Conservation (phyloP, 108 stramenopile species). For the Licmophora abbreviata region DNA sequence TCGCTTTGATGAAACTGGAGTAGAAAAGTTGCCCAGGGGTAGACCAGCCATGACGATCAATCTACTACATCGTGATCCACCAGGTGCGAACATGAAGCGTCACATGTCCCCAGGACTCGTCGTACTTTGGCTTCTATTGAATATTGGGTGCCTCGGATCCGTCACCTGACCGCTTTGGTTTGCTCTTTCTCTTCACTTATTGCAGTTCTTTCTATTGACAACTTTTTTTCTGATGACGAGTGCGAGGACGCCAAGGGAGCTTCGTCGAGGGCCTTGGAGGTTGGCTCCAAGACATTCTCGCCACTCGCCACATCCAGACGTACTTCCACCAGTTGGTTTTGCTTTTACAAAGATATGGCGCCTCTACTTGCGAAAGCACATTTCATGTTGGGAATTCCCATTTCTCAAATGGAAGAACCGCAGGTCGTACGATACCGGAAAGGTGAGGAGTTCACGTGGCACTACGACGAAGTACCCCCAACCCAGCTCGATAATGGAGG, state of each 20-base stretch:
- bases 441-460: conserved; percentile 76
- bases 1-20: conserved; percentile 50
- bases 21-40: conserved; percentile 16
- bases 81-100: conserved; percentile 11
- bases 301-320: conserved; percentile 41
- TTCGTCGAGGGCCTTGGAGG: conserved; percentile 5
- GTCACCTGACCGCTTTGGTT: neutral
- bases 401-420: conserved; percentile 62
- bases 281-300: conserved; percentile 57
- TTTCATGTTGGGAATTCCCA: conserved; percentile 35
- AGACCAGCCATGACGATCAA: conserved; percentile 29
- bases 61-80: conserved; percentile 62
- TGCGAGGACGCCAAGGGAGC: conserved; percentile 32
- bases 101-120: neutral
- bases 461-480: conserved; percentile 64
- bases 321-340: conserved; percentile 82
- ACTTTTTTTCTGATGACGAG: conserved; percentile 57
- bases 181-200: neutral
- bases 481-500: conserved; percentile 50
- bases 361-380: conserved; percentile 51
- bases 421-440: conserved; percentile 66
- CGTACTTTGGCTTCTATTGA: neutral
- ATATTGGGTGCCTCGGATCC: neutral
- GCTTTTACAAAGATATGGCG: conserved; percentile 39
- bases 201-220: conserved; percentile 36